Base-by-base conservation (phyloP, 768 basidiomycete species). In the Mycena leptocephala region DNA sequence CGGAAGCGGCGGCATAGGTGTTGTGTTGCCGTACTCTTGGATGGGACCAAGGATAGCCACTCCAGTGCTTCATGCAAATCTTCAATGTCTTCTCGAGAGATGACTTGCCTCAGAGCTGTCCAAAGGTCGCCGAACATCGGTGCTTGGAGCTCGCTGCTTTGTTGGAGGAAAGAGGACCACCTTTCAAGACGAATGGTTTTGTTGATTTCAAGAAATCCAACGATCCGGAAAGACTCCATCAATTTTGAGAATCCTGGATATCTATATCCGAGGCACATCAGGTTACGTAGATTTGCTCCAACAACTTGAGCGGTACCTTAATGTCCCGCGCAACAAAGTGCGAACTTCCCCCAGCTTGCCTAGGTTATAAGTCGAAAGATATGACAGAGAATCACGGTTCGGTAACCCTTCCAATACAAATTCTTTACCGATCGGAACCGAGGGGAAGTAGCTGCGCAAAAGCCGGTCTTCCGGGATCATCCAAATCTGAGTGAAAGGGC, bases 221-320 rank as follows among this genome's bases (percentile, higher is more conserved):
- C 85, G 9, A 82, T 76, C 51, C 90, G 89, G 88, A 97, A 96
- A 0, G 91, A 89, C 46, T 94, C 88, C 89, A 98, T 92, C 24
- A 96, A 83, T 4, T 87, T 84, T 2, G 93, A 88, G 81, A 97
- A 98, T 0, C 97, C 97, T 3, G 95, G 94, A 82, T 98, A 97
- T 82, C 96, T 96, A 73, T 14, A 32, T 28, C 16, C 26, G 61
- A 35, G 30, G n/a, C 13, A 32, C 56, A 63, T 65, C 24, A 70
- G 59, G 32, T 11, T 14, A 4, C 16, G 61, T 37, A 65, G n/a
- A 14, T 32, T 3, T 13, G 2, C 46, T 46, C 32, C 22, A 8
- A 20, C 6, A 3, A 16, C 28, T 9, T 20, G 43, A 18, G n/a
- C 22, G 55, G 41, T 59, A 94, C 93, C 97, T 90, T 56, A 98